Evolutionary conservation across 305 asterid genomes (phyloP), one percentile per base, ranked within the genome.

Genomic region (Caryopteris hybrid): DNA sequence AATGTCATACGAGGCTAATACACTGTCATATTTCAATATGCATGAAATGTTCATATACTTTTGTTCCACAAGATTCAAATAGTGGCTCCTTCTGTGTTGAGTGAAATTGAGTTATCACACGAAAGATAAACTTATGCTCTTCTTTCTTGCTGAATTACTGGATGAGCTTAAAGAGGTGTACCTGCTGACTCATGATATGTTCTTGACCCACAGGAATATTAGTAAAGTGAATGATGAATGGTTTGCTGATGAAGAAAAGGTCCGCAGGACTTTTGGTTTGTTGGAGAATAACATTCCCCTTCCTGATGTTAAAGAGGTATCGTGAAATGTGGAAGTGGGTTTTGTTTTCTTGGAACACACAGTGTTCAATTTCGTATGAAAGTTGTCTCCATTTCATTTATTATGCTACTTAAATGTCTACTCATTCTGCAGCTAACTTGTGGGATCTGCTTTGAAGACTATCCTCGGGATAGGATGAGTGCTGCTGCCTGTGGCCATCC

Each of bases 401-500:
- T 33, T 20, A 9, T 69, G 62, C 43, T 54, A 64, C 73, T 73
- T 65, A 58, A 12, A 23, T 76, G 29, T 72, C 42, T 52, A 9
- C 68, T 54, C 58, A 42, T 64, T 67, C 73, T 75, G 78, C 95
- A 92, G 98, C 77, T 92, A 71, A 86, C 96, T 61, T 92, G 98
- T 83, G 98, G 97, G 66, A 90, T 92, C 83, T 92, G 98, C 89
- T 92, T 92, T 79, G 98, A 92, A 38, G 64, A 64, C 42, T 88
- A 77, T 81, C 91, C 87, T 22, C 79, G 69, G 50, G 85, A 76
- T 71, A 80, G 78, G 78, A 86, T 92, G 84, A 73, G 76, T 69
- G 82, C 92, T 69, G 90, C 90, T 53, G 97, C 88, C 76, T 90
- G 98, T 71, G 93, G 97, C 58, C 98, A 92, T 83, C 95, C 97